Conservation (phyloP, 1,139 yeast species). For the Geotrichum bryndzae region DNA sequence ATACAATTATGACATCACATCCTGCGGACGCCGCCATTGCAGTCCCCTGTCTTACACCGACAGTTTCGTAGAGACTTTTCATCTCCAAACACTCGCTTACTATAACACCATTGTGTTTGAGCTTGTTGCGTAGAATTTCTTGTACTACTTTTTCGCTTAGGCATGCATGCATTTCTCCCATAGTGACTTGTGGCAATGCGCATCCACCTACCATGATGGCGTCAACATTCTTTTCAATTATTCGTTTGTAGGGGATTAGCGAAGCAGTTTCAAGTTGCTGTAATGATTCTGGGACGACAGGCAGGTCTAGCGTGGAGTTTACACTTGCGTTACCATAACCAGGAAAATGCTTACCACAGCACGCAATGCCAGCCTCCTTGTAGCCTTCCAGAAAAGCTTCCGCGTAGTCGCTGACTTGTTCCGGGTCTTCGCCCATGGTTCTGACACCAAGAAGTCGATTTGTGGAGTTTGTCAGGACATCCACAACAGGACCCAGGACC, state of each 20-base stretch:
- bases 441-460: constrained; percentile 56
- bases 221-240: constrained; percentile 48
- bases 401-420: constrained; percentile 55
- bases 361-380: constrained; percentile 49
- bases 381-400: constrained; percentile 51
- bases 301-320: constrained; percentile 52
- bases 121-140: constrained; percentile 47
- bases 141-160: constrained; percentile 53
- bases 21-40: constrained; percentile 58
- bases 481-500: constrained; percentile 57
- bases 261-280: constrained; percentile 50
- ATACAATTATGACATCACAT: constrained; percentile 60
- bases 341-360: constrained; percentile 62
- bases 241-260: constrained; percentile 49
- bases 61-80: constrained; percentile 57
- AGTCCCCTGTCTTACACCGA: constrained; percentile 63
- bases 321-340: constrained; percentile 62
- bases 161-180: constrained; percentile 60
- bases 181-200: constrained; percentile 56
- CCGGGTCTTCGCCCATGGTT: constrained; percentile 56
- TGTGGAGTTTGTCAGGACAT: constrained; percentile 52
- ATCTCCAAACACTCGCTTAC: constrained; percentile 59
- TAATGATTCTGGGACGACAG: constrained; percentile 53
- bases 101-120: constrained; percentile 55
- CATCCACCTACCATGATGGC: constrained; percentile 60